Evolutionary conservation across 116 monocot genomes (phyloP).

Genomic region (Trichopus zeylanicus): DNA sequence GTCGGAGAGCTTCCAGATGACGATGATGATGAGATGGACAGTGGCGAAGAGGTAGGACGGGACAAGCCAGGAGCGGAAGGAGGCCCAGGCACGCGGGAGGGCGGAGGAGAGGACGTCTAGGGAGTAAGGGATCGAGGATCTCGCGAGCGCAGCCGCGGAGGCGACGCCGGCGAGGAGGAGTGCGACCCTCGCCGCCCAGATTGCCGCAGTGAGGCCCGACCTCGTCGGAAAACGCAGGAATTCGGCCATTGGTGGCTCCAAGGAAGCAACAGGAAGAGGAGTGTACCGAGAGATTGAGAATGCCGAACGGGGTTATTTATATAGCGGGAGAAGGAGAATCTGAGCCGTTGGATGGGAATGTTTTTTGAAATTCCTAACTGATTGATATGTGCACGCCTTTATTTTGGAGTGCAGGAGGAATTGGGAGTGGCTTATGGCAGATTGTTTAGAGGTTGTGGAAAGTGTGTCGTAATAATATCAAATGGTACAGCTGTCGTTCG

Average conservation of each 20-base stretch:
- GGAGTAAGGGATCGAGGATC: constrained; percentile 19
- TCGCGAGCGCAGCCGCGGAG: constrained; percentile 5
- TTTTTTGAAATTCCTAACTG: not conserved
- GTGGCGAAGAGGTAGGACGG: constrained; percentile 43
- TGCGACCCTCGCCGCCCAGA: constrained; percentile 9
- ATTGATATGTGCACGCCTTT: not conserved
- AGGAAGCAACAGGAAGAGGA: no score
- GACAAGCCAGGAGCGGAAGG: constrained; percentile 20
- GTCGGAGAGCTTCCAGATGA: constrained; percentile 48
- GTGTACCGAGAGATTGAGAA: no score
- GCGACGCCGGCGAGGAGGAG: not conserved
- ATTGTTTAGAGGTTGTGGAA: not conserved
- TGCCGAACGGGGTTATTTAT: not conserved
- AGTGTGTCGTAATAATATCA: not conserved
- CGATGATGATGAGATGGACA: constrained; percentile 63
- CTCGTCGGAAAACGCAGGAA: not conserved
- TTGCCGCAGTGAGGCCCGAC: not conserved
- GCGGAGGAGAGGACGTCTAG: constrained; percentile 10
- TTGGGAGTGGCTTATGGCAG: no score
- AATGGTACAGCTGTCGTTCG: not conserved
- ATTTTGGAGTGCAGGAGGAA: no score
- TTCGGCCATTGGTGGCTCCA: not conserved
- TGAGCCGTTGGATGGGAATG: not conserved
- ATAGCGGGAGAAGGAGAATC: not conserved
- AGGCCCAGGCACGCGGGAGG: constrained; percentile 20